These are phyloP conservation scores for Kazachstania africana DNA, from an alignment of 805 yeast genomes.

Conservation along the genomic window DNA sequence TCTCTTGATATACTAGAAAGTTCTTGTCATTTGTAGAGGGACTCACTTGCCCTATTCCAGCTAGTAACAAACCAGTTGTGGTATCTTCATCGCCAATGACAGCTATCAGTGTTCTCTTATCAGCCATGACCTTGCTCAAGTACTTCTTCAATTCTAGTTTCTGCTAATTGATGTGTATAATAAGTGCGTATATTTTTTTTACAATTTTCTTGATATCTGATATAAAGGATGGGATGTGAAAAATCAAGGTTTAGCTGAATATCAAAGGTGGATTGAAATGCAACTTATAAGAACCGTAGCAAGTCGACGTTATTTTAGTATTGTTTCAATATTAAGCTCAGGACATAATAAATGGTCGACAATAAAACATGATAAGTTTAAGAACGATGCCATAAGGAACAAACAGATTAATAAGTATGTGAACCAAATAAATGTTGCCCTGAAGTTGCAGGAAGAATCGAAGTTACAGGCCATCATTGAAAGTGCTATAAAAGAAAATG, in stretches of 20 bases:
- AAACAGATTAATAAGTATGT: slow-evolving; percentile 61
- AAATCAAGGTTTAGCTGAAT: too few species aligned
- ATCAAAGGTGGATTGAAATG: too few species aligned
- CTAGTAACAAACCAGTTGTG: slow-evolving; percentile 87
- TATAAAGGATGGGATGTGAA: too few species aligned
- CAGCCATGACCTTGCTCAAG: slow-evolving; percentile 14
- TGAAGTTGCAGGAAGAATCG: slow-evolving; percentile 51
- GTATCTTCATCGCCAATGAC: slow-evolving; percentile 98
- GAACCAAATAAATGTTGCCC: slow-evolving; percentile 62
- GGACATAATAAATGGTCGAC: slow-evolving; percentile 97
- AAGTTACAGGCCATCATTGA: slow-evolving; percentile 55
- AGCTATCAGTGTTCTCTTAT: slow-evolving; percentile 73
- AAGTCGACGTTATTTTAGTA: too few species aligned
- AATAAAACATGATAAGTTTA: slow-evolving; percentile 87
- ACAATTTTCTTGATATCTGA: too few species aligned
- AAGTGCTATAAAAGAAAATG: slow-evolving; percentile 59
- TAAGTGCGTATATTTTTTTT: not conserved
- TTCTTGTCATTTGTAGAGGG: slow-evolving; percentile 46
- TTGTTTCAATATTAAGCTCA: too few species aligned
- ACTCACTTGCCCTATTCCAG: slow-evolving; percentile 84
- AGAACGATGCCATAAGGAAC: slow-evolving; percentile 73
- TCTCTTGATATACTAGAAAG: slow-evolving; percentile 67
- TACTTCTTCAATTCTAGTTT: not conserved
- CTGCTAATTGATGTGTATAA: too few species aligned
- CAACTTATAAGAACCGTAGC: too few species aligned